Evolutionary conservation across 164 flowering plant species (phyloP), one percentile per base, ranked within the genome.

Genomic region (Berberis thunbergii): DNA sequence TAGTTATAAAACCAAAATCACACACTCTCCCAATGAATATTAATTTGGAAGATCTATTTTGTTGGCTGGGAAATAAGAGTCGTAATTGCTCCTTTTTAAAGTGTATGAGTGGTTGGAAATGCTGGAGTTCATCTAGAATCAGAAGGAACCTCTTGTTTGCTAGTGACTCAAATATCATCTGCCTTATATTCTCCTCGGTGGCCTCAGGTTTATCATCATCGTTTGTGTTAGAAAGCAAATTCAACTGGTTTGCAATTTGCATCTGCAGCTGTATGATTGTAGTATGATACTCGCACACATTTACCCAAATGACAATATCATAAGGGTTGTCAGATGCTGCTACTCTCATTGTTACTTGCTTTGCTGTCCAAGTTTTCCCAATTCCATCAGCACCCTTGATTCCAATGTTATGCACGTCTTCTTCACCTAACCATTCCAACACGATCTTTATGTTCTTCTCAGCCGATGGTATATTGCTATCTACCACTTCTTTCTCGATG

Each of bases 241-340:
- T 58, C 43, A 58, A 58, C 43, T 58, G 61, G 42, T 41, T 45
- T 0, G 45, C n/a, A 58, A 58, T 58, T 58, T 58, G 61, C 61
- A 58, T 42, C 61, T 7, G 2, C 61, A 58, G 41, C 11, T 41
- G 13, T 3, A 11, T 58, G 43, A 41, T 56, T 41, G 43, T 42
- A 41, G 45, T 7, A 58, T 41, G 45, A 4, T 41, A 7, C 7
- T 4, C 39, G 41, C 41, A 38, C 43, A 58, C 44, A 58, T 41
- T 43, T 9, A 58, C 61, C 61, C 61, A 58, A 8, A 58, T 58
- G 13, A 58, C 45, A 7, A 6, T 12, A 42, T 58, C 61, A 42
- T 41, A 58, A 8, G 3, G 61, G 42, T 42, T 6, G 11, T 26
- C 26, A 26, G 61, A 41, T 42, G 13, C 43, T 6, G 4, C n/a